Percentiles rank a stretch among this genome's conserved stretches.
These are phyloP conservation scores for Kuraishia ogatae DNA, from an alignment of 805 yeast genomes.

Conservation along the genomic window DNA sequence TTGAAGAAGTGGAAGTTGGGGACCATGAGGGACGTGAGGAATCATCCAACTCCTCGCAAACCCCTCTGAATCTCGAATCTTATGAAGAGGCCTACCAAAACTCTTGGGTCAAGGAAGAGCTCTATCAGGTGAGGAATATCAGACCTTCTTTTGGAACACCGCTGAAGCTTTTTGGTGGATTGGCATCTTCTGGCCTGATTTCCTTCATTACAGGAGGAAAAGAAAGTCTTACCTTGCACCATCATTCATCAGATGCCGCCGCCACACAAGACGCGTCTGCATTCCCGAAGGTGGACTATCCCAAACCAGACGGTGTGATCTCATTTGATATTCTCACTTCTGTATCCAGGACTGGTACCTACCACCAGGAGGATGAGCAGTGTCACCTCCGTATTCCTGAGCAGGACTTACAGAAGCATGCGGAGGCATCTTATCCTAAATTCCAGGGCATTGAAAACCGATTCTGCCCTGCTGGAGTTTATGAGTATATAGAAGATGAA, in stretches of 20 bases:
- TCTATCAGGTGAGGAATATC: slow-evolving; percentile 78
- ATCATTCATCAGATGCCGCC: slow-evolving; percentile 60
- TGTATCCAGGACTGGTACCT: slow-evolving; percentile 95
- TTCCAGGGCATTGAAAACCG: slow-evolving; percentile 84
- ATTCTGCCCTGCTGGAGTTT: slow-evolving; percentile 98
- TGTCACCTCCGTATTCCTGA: slow-evolving; percentile 72
- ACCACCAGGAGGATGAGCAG: slow-evolving; percentile 89
- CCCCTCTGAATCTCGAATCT: slow-evolving; percentile 38
- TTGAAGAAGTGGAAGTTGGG: slow-evolving; percentile 32
- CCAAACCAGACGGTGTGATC: slow-evolving; percentile 91
- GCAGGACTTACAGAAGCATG: slow-evolving; percentile 59
- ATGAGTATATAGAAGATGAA: slow-evolving; percentile 76
- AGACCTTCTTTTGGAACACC: slow-evolving; percentile 83
- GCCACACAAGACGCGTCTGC: slow-evolving; percentile 61
- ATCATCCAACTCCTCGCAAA: slow-evolving; percentile 26
- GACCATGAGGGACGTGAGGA: slow-evolving; percentile 32
- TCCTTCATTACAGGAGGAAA: slow-evolving; percentile 71
- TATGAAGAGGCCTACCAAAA: slow-evolving; percentile 59
- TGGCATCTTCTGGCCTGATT: slow-evolving; percentile 76
- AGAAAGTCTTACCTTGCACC: slow-evolving; percentile 83
- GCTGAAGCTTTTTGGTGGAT: slow-evolving; percentile 75
- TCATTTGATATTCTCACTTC: slow-evolving; percentile 90
- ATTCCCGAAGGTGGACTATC: slow-evolving; percentile 71
- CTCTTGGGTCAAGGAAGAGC: slow-evolving; percentile 85
- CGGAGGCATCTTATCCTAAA: slow-evolving; percentile 59